Base-by-base conservation (phyloP, 192 early-diverging fungal genomes). In the Entomortierella chlamydospora region DNA sequence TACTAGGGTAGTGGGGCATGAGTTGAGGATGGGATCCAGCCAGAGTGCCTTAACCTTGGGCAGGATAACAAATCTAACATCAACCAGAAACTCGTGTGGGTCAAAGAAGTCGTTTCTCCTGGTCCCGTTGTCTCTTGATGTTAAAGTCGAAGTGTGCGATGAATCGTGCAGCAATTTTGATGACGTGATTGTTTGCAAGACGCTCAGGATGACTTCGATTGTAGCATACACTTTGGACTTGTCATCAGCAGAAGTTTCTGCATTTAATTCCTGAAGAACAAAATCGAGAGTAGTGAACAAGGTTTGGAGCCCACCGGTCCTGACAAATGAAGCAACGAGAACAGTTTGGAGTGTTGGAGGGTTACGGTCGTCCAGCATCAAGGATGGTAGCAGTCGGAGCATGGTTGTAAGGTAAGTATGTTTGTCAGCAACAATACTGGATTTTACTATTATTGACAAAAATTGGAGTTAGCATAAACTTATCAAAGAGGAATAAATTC, bases 101-200 rank as follows among this genome's bases (percentile, higher is more conserved):
- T 94, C 90, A 74, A 96, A 97, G 65, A 84, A 91, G 29, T 88
- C 76, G 11, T 67, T 68, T 13, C 73, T 72, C 13, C 70, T 73
- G 57, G 67, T 82, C 62, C 91, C 88, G 41, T 84, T 84, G 25
- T 88, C 87, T 50, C 83, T 88, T 17, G 80, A 73, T 11, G 56
- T 72, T 18, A 95, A 61, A 0, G 65, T 41, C 17, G 79, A 59
- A 15, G 93, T 93, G 53, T 88, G 86, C 5, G 94, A 87, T 7
- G 94, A 93, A 54, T 95, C 93, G n/a, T 84, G 83, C 31, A 96
- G 74, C 17, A 93, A 81, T 63, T 93, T 92, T 49, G 86, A 83
- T n/a, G 95, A 94, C 18, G 86, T 64, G 42, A 95, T 64, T 43
- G 88, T 88, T 60, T 90, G 87, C 33, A 98, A 72, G 7, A 95